Percentiles rank a stretch among this genome's conserved stretches.
phyloP scores from a whole-genome alignment of 2,329 filamentous ascomycete species.

The Alternaria ethzedia region DNA sequence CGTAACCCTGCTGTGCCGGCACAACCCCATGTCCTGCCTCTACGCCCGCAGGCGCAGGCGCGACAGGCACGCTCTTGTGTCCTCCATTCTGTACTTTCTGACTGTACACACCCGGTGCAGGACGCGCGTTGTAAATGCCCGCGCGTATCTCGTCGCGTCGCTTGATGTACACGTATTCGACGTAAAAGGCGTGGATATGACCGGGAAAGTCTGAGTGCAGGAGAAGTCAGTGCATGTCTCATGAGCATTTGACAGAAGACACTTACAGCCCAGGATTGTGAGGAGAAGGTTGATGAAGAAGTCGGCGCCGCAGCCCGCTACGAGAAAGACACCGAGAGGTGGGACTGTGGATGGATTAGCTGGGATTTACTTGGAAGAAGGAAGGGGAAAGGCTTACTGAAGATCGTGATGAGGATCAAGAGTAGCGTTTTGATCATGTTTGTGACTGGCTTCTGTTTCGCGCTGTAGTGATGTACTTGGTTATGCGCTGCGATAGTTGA shows the following conservation, averaged over 20 bases:
- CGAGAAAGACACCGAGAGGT: conserved; percentile 56
- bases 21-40: conserved; percentile 4
- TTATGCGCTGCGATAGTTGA: background rate
- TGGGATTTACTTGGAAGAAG: background rate
- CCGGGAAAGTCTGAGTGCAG: conserved; percentile 70
- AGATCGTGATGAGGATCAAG: conserved; percentile 55
- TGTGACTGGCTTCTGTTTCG: background rate
- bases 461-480: background rate
- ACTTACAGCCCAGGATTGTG: conserved; percentile 51
- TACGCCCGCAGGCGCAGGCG: background rate
- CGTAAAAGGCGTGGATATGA: conserved; percentile 78
- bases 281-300: conserved; percentile 57
- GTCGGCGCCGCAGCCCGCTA: conserved; percentile 58
- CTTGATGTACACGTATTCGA: conserved; percentile 84
- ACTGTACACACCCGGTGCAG: conserved; percentile 74
- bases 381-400: conserved; percentile 38
- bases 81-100: conserved; percentile 76
- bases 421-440: conserved; percentile 44
- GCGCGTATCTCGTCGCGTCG: conserved; percentile 68
- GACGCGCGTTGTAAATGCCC: conserved; percentile 61
- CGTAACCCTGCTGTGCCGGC: conserved; percentile 15
- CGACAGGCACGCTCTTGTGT: conserved; percentile 1
- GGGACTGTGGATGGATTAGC: conserved; percentile 46
- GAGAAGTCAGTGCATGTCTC: conserved; percentile 28
- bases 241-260: background rate